A percentile compares a stretch with the other conserved stretches of the same genome.
Evolutionary conservation across 2,329 filamentous ascomycete genomes (phyloP).

Genomic region (Polytolypa hystricis): DNA sequence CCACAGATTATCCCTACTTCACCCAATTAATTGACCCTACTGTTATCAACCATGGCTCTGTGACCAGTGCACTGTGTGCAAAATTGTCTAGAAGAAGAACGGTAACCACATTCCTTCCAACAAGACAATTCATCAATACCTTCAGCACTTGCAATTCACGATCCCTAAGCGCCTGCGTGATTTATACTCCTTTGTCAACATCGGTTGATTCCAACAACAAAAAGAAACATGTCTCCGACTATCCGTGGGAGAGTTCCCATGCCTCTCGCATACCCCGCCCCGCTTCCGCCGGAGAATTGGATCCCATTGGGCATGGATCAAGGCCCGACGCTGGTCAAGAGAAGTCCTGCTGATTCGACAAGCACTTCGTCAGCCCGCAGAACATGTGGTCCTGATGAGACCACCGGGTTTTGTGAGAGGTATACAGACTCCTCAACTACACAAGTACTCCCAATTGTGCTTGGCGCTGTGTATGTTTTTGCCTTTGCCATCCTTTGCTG

Average conservation of each 20-base stretch:
- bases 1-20: too few species aligned
- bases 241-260: neutral
- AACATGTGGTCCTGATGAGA: slow-evolving; percentile 17
- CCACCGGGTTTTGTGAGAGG: slow-evolving; percentile 44
- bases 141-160: neutral
- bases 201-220: too few species aligned
- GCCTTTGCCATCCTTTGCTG: neutral
- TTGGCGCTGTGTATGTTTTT: slow-evolving; percentile 59
- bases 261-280: slow-evolving; percentile 15
- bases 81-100: too few species aligned
- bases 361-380: slow-evolving; percentile 11
- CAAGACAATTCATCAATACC: slow-evolving; percentile 7
- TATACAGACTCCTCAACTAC: slow-evolving; percentile 41
- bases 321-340: slow-evolving; percentile 20
- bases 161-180: neutral
- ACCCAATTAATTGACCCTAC: too few species aligned
- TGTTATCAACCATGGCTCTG: too few species aligned
- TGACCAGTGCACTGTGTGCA: too few species aligned
- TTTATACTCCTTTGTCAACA: neutral
- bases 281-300: slow-evolving; percentile 18
- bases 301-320: slow-evolving; percentile 15
- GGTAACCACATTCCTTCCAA: neutral
- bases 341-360: slow-evolving; percentile 16
- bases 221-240: too few species aligned
- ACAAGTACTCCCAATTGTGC: slow-evolving; percentile 54